Percentiles rank a stretch among this genome's conserved stretches.
Evolutionary conservation across 371 early-diverging fungal species (phyloP).

Genomic region (Massospora cicadina): DNA sequence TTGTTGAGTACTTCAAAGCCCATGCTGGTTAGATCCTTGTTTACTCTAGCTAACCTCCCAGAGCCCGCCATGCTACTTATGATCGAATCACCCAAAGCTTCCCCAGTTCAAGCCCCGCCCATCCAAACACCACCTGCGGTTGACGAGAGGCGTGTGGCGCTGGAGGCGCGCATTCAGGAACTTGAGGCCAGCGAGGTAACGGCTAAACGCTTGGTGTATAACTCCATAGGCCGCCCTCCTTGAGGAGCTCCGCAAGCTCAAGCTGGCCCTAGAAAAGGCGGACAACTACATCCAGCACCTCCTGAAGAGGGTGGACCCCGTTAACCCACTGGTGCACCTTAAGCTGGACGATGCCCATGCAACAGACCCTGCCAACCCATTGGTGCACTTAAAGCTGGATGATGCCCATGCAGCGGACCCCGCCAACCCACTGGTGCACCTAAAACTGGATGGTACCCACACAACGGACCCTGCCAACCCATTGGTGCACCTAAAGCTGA

Average conservation of each 20-base stretch:
- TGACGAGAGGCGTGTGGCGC: neutral
- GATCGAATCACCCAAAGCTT: neutral
- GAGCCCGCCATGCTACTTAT: neutral
- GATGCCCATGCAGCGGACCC: no score
- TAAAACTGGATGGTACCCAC: no score
- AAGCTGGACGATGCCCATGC: no score
- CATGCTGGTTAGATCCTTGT: neutral
- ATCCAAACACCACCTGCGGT: neutral
- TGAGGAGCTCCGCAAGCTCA: constrained; percentile 2
- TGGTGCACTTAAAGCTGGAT: neutral
- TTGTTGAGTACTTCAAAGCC: constrained; percentile 1
- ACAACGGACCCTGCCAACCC: neutral
- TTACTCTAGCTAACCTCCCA: neutral
- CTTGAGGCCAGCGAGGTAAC: constrained; percentile 1
- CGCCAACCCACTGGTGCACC: neutral
- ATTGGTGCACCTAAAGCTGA: neutral
- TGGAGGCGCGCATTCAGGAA: neutral
- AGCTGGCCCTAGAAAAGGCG: constrained; percentile 2
- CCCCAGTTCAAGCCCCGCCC: neutral
- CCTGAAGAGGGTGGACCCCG: neutral
- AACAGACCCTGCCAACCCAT: neutral
- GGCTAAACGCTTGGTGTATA: neutral
- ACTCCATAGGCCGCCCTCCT: neutral
- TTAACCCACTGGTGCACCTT: neutral
- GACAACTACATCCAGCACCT: constrained; percentile 3